phyloP scores from a whole-genome alignment of 768 basidiomycete species.

The Pisolithus microcarpus region DNA sequence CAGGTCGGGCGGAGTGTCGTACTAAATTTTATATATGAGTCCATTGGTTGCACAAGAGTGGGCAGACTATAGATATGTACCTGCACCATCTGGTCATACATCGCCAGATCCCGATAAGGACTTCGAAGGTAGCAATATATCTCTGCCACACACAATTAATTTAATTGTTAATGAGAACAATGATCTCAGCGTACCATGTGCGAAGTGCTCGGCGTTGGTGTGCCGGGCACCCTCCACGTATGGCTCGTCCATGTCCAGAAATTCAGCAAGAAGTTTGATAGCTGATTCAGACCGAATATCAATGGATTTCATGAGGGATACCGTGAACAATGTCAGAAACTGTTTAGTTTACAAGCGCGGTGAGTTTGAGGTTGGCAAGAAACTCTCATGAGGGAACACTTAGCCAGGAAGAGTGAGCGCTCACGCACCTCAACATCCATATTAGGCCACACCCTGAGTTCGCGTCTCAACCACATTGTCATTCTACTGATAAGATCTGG shows the following conservation, averaged over 20 bases:
- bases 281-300: conserved; percentile 90
- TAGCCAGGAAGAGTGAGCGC: background rate
- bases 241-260: conserved; percentile 70
- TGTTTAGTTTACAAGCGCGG: conserved; percentile 21
- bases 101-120: conserved; percentile 75
- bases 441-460: conserved; percentile 80
- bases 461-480: conserved; percentile 74
- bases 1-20: conserved; percentile 44
- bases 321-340: conserved; percentile 85
- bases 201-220: conserved; percentile 85
- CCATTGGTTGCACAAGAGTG: background rate
- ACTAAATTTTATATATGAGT: conserved; percentile 33
- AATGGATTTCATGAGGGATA: conserved; percentile 87
- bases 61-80: conserved; percentile 30
- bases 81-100: conserved; percentile 79
- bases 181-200: conserved; percentile 56
- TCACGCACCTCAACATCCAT: conserved; percentile 79
- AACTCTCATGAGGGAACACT: background rate
- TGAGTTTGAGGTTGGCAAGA: too few relatives aligned
- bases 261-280: conserved; percentile 77
- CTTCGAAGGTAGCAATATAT: conserved; percentile 85
- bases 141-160: conserved; percentile 39
- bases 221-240: conserved; percentile 51
- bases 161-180: background rate
- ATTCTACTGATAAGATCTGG: conserved; percentile 69